Conservation (phyloP, 495 filamentous ascomycete genomes). For the Penicillium bialowiezense region DNA sequence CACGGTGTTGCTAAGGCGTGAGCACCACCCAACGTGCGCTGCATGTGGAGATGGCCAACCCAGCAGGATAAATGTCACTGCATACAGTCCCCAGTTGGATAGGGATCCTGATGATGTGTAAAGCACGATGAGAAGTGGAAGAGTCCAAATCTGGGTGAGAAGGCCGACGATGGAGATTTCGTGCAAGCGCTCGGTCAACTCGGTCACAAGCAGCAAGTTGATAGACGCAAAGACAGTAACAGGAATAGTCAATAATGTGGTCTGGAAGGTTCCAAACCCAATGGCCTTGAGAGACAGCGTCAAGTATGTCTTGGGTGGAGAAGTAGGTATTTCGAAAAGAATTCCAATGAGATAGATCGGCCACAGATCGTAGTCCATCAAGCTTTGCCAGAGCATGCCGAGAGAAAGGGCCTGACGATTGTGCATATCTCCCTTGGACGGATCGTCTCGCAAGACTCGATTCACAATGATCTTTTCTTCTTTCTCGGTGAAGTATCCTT, state of each 20-base stretch:
- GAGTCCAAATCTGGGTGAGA: slow-evolving; percentile 23
- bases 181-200: slow-evolving; percentile 44
- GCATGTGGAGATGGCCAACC: slow-evolving; percentile 46
- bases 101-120: slow-evolving; percentile 34
- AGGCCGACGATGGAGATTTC: slow-evolving; percentile 47
- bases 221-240: slow-evolving; percentile 45
- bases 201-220: slow-evolving; percentile 42
- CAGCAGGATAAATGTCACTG: slow-evolving; percentile 54
- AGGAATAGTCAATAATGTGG: slow-evolving; percentile 46
- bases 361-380: slow-evolving; percentile 66
- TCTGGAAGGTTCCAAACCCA: slow-evolving; percentile 5
- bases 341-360: slow-evolving; percentile 61
- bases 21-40: slow-evolving; percentile 32
- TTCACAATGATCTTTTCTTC: slow-evolving; percentile 71
- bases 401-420: slow-evolving; percentile 55
- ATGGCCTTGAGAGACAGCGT: slow-evolving; percentile 7
- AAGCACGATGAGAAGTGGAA: slow-evolving; percentile 40
- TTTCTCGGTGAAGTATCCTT: slow-evolving; percentile 63
- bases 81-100: slow-evolving; percentile 54
- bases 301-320: slow-evolving; percentile 32
- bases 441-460: slow-evolving; percentile 67
- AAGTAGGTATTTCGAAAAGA: slow-evolving; percentile 46
- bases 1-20: slow-evolving; percentile 52
- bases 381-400: slow-evolving; percentile 47
- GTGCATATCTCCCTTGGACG: slow-evolving; percentile 58